Evolutionary conservation across 2,329 filamentous ascomycete species (phyloP), one percentile per base, ranked within the genome.

Genomic region (Aspergillus pseudonomiae): DNA sequence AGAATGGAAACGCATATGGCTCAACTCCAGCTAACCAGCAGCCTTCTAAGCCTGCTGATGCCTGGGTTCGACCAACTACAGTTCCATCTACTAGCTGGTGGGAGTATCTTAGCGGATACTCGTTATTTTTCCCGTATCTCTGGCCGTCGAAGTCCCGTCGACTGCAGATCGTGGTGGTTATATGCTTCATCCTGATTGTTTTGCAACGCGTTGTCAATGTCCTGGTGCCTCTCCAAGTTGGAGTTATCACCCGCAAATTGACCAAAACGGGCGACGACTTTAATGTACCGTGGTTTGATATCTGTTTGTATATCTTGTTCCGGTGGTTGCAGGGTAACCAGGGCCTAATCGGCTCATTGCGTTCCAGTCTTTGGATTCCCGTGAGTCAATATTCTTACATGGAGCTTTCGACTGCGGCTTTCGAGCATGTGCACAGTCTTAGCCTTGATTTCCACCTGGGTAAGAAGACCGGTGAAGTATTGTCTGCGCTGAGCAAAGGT

Each of bases 351-450:
- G 93, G 93, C 9, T 94, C 93, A 1, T 73, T 91, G 39, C 87
- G 95, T 67, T 91, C 92, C 26, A 88, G 93, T 41, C 83, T 99
- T 39, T 99, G 95, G 95, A 95, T 99, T 57, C 94, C 95, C 0
- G 93, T 99, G 62, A 93, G 94, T 41, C 95, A 99, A 77, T 97
- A 98, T 77, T 97, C 94, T 0, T 99, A 97, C 79, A 90, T 93
- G 73, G 93, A 95, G 67, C 85, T 99, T 63, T 97, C 94, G 6
- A 95, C 95, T 2, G 94, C 95, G 19, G 93, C 94, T 12, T 99
- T 99, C 75, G 94, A 98, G 80, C 95, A 99, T 76, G 95, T 99
- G 26, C 95, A 99, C 78, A 90, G 91, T 57, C 88, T 99, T 39
- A 97, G 94, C 77, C 85, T 98, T 68, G 95, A 98, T 76, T 99